Conservation (phyloP, 1,139 yeast genomes). For the Kluyveromyces sp. region DNA sequence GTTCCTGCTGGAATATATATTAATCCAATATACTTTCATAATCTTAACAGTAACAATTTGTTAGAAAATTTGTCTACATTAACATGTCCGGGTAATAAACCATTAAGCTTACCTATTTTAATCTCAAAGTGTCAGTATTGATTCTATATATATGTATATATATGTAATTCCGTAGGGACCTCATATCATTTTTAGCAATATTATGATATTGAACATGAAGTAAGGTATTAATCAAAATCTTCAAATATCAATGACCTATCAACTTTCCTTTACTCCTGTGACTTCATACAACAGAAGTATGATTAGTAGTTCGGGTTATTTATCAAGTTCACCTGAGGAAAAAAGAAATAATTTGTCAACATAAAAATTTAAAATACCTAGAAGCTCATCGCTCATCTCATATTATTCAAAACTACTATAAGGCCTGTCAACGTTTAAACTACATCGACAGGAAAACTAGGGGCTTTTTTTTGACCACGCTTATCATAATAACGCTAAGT, state of each 20-base stretch:
- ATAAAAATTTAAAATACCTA: not conserved
- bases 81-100: not conserved
- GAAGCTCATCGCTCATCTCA: not conserved
- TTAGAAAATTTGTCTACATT: not conserved
- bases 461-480: no score
- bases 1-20: not conserved
- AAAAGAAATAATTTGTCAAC: constrained; percentile 2
- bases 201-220: no score
- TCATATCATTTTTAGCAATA: no score
- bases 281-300: no score
- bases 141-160: no score
- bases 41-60: not conserved
- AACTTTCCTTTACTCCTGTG: no score
- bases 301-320: not conserved
- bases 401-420: constrained; percentile 14
- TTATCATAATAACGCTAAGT: not conserved
- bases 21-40: no score
- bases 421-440: not conserved
- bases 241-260: no score
- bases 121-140: not conserved
- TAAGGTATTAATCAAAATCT: no score
- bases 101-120: no score
- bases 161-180: no score
- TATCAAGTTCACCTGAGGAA: not conserved
- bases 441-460: no score